Conservation (phyloP, 306 rosid species). For the Quercus alba region DNA sequence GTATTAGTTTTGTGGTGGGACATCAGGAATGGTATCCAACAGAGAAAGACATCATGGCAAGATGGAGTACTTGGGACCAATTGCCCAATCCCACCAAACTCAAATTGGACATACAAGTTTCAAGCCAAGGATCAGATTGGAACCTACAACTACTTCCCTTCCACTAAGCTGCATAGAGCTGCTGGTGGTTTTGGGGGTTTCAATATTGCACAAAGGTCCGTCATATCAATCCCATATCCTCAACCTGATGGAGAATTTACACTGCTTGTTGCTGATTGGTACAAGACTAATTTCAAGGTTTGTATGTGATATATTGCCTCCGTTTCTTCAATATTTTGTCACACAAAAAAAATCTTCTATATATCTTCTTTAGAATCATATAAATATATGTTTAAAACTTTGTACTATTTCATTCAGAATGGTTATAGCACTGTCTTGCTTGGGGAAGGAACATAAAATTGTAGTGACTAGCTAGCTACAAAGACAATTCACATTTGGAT, state of each 20-base stretch:
- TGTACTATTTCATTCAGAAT: neutral
- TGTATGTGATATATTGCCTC: neutral
- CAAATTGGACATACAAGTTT: constrained; percentile 84
- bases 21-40: constrained; percentile 74
- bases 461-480: too few species aligned
- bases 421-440: neutral
- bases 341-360: too few species aligned
- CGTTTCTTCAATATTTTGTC: too few species aligned
- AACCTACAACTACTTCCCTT: constrained; percentile 66
- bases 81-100: constrained; percentile 78
- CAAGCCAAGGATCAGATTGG: constrained; percentile 88
- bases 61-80: constrained; percentile 89
- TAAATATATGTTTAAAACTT: neutral
- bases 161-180: constrained; percentile 65
- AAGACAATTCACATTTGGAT: too few species aligned
- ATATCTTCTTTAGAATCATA: neutral
- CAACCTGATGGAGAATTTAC: constrained; percentile 56
- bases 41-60: constrained; percentile 74
- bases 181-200: constrained; percentile 79
- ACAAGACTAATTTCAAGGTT: constrained; percentile 56
- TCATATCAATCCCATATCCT: constrained; percentile 65
- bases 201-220: constrained; percentile 58
- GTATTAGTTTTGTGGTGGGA: neutral
- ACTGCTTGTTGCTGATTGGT: constrained; percentile 75
- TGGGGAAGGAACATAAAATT: too few species aligned